A percentile compares a stretch with the other conserved stretches of the same genome.
Evolutionary conservation across 495 filamentous ascomycete genomes (phyloP).

Genomic region (Trichoderma erinaceum): DNA sequence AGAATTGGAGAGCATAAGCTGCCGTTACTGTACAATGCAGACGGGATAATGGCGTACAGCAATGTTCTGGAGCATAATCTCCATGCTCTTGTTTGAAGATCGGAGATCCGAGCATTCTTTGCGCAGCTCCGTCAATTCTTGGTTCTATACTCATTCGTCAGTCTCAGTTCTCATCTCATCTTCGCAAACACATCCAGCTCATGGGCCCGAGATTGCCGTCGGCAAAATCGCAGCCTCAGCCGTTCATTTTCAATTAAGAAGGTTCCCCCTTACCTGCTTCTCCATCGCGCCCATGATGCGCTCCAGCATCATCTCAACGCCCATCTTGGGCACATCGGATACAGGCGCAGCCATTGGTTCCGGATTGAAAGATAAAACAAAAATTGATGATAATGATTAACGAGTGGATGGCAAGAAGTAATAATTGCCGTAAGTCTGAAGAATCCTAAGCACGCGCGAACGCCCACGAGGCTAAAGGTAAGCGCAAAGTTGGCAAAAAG

Average conservation of each 20-base stretch:
- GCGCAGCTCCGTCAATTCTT: neutral
- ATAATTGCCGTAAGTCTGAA: neutral
- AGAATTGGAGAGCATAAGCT: neutral
- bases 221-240: neutral
- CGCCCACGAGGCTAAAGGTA: constrained; percentile 1
- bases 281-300: constrained; percentile 12
- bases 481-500: neutral
- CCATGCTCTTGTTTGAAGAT: constrained; percentile 5
- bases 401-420: neutral
- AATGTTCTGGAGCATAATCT: constrained; percentile 11
- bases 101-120: constrained; percentile 1
- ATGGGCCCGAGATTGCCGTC: neutral
- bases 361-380: neutral
- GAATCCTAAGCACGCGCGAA: neutral
- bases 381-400: neutral
- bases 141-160: neutral
- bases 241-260: neutral
- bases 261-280: neutral
- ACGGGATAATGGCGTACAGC: neutral
- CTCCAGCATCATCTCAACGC: constrained; percentile 6
- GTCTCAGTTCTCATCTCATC: neutral
- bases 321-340: neutral
- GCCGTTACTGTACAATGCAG: neutral
- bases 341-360: constrained; percentile 5
- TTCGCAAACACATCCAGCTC: neutral